A percentile compares a stretch with the other conserved stretches of the same genome.
These are phyloP conservation scores for Candida hispaniensis DNA, from an alignment of 805 yeast genomes.

Conservation along the genomic window DNA sequence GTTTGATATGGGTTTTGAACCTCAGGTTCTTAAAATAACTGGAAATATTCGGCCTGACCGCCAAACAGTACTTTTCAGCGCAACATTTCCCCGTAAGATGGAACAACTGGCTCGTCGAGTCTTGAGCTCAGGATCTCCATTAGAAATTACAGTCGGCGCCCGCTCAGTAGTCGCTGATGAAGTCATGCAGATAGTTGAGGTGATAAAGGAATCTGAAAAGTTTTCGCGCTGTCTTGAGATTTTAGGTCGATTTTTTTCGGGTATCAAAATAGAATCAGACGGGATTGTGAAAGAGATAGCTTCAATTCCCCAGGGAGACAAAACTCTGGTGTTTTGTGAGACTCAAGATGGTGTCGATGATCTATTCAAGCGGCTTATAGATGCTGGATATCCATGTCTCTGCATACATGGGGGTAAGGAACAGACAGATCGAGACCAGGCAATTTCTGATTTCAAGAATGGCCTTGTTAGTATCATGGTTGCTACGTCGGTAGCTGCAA, in stretches of 20 bases:
- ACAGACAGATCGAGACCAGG: constrained; percentile 67
- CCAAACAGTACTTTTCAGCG: constrained; percentile 86
- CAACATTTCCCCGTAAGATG: constrained; percentile 80
- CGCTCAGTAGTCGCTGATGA: constrained; percentile 72
- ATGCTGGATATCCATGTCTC: constrained; percentile 46
- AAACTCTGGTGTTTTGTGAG: constrained; percentile 69
- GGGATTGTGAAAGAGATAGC: too few relatives aligned
- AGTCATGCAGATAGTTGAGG: constrained; percentile 58
- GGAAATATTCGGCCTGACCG: constrained; percentile 70
- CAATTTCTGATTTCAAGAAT: constrained; percentile 56
- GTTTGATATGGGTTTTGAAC: constrained; percentile 96
- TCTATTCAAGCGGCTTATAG: constrained; percentile 43
- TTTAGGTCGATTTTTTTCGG: constrained; percentile 34
- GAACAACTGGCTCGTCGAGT: constrained; percentile 62
- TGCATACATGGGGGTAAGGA: constrained; percentile 90
- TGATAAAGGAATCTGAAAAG: constrained; percentile 48
- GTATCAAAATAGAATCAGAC: too few relatives aligned
- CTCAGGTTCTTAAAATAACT: constrained; percentile 78
- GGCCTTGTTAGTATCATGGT: constrained; percentile 53
- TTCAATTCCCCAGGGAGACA: constrained; percentile 25
- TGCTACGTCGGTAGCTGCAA: constrained; percentile 90
- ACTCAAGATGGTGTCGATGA: constrained; percentile 80
- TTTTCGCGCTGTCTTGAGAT: constrained; percentile 44
- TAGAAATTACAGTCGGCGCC: constrained; percentile 72
- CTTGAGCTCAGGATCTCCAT: constrained; percentile 41